These are phyloP conservation scores for Nicotiana noctiflora DNA, from an alignment of 257 asterid species.

Conservation along the genomic window DNA sequence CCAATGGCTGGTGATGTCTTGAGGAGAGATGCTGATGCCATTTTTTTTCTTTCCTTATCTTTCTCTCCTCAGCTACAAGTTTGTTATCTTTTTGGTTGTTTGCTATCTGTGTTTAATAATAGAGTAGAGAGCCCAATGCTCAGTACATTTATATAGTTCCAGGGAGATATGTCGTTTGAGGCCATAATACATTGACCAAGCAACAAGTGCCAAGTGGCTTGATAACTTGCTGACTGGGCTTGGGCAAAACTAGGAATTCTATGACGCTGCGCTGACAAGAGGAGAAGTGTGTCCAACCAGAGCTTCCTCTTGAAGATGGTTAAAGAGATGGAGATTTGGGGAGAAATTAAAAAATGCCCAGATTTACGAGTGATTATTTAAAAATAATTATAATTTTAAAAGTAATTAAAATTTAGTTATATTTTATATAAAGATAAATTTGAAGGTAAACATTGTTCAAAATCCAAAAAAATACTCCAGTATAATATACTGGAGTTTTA, in stretches of 20 bases:
- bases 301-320: neutral
- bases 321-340: neutral
- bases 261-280: neutral
- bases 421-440: too few relatives aligned
- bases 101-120: neutral
- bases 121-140: neutral
- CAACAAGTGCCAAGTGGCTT: constrained; percentile 24
- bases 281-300: neutral
- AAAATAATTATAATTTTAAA: too few relatives aligned
- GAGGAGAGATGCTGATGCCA: constrained; percentile 71
- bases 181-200: constrained; percentile 30
- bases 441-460: too few relatives aligned
- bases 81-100: constrained; percentile 3
- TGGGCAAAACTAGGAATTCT: neutral
- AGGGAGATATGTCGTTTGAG: constrained; percentile 31
- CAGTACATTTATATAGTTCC: constrained; percentile 21
- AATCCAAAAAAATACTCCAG: too few relatives aligned
- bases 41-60: constrained; percentile 12
- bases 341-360: too few relatives aligned
- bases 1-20: constrained; percentile 58
- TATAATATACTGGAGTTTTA: too few relatives aligned
- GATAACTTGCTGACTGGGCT: constrained; percentile 30
- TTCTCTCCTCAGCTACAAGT: constrained; percentile 11
- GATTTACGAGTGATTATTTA: too few relatives aligned
- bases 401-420: too few relatives aligned